Base-by-base conservation (phyloP, 73 alveolate species). In the Paramecium pentaurelia region DNA sequence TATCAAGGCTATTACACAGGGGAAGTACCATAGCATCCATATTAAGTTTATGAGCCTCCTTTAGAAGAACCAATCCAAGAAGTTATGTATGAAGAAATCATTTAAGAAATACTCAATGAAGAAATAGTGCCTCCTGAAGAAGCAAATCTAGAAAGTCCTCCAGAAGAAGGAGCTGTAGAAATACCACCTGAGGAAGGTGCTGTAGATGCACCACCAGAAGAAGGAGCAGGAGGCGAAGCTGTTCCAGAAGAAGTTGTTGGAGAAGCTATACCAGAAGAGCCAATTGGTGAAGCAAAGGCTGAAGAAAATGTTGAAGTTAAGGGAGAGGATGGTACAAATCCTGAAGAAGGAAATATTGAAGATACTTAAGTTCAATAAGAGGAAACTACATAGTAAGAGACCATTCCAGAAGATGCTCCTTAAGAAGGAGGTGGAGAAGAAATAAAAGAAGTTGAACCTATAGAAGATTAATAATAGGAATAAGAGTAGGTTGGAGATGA, bases 161-260 rank as follows among this genome's bases (percentile, higher is more conserved):
- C 87, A n/a, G 91, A 80, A 44, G 75, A 80, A 45, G 75, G 49
- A 20, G 91, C 42, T n/a, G 9, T n/a, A 30, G 88, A 75, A 75
- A 45, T 22, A 4, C 18, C 27, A 80, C 42, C 77, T 44, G 88
- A 80, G 18, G 91, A 44, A 25, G 91, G 30, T 7, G 42, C 44
- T n/a, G 47, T 51, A 45, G 16, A 47, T 28, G 91, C 25, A 80
- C 16, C 7, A 49, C 64, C 73, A 6, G 77, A 34, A 37, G 91
- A 80, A 80, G 75, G 47, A 80, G 91, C 49, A 80, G 91, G 71
- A 32, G 90, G 47, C 0, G 91, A 49, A 22, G 49, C 71, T 22
- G 20, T 27, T 11, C 71, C 71, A 18, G 71, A 42, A 45, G 91
- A 47, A 45, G 91, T 14, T 2, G 27, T 5, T 0, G 91, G 42